Evolutionary conservation across 2,329 filamentous ascomycete genomes (phyloP), one percentile per base, ranked within the genome.

Genomic region (Westerdykella ornata): DNA sequence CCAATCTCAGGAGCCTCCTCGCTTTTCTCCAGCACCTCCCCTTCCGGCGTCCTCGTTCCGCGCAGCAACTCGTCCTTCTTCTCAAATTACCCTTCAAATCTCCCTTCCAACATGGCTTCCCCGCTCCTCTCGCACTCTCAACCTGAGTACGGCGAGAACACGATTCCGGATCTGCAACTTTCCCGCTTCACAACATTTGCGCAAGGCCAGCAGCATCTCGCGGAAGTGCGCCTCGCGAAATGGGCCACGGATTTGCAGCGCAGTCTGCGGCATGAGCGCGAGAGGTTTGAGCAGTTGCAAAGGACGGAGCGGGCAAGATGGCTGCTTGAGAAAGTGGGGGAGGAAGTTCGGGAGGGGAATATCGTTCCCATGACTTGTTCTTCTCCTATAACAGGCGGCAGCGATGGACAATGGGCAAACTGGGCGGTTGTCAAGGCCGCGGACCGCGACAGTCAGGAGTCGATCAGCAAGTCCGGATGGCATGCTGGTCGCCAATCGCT

Each of bases 161-260:
- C 54, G n/a, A 16, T 16, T 16, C 52, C 58, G 1, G 49, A 63
- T 20, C 68, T 69, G 44, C 63, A 61, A 2, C 46, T 65, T 5
- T 52, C 63, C 6, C 72, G 79, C 42, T 71, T 84, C 40, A 70
- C 79, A 50, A 51, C 49, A 12, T 71, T 80, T 56, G 35, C 46
- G 14, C 74, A 77, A 44, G 70, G 73, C 14, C 78, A 83, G 55
- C 78, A 83, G 51, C 72, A 70, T 5, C 66, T 81, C 32, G 78
- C 80, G 11, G 79, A 83, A 49, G 73, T 90, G n/a, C 75, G 82
- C 5, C 72, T 94, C 14, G 84, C 82, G 1, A 85, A 84, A 57
- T 94, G 88, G 88, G 87, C 88, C 0, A 76, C 80, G 6, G 85
- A 92, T 53, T 72, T 94, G 0, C 86, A 94, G 59, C 78, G 80